A percentile compares a stretch with the other conserved stretches of the same genome.
Evolutionary conservation across 1,284 basidiomycete genomes (phyloP).

Genomic region (Crocinoboletus sp.): DNA sequence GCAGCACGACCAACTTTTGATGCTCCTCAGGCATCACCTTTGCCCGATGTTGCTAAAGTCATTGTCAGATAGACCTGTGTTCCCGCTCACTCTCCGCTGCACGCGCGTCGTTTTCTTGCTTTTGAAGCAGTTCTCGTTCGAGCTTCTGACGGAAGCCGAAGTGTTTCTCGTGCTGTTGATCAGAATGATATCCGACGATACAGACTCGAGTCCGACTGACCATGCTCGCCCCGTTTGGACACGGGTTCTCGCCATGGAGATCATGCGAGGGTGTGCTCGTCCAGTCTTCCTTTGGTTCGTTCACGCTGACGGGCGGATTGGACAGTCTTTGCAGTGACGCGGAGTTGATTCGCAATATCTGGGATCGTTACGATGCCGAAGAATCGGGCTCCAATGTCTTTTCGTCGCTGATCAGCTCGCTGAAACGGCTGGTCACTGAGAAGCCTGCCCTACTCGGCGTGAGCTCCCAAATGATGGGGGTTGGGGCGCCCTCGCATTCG

Average conservation of each 20-base stretch:
- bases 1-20: constrained; percentile 78
- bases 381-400: constrained; percentile 66
- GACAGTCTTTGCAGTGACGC: constrained; percentile 76
- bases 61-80: constrained; percentile 78
- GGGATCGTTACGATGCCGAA: constrained; percentile 75
- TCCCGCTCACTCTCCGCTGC: constrained; percentile 86
- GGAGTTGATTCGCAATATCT: constrained; percentile 75
- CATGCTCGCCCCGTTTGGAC: constrained; percentile 63
- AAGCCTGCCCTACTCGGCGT: constrained; percentile 82
- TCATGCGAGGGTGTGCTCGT: constrained; percentile 68
- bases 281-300: no score
- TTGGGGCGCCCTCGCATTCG: constrained; percentile 51
- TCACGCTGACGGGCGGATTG: constrained; percentile 6
- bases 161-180: constrained; percentile 83
- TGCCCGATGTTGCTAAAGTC: constrained; percentile 87
- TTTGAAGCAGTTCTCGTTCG: constrained; percentile 85
- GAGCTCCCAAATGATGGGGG: constrained; percentile 72
- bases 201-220: constrained; percentile 35
- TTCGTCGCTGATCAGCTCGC: constrained; percentile 70
- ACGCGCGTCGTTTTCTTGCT: constrained; percentile 92
- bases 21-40: constrained; percentile 83
- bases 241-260: constrained; percentile 87
- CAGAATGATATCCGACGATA: constrained; percentile 70
- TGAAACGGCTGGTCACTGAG: constrained; percentile 84
- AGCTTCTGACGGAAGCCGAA: constrained; percentile 78